Conservation (phyloP, 176 grass and related monocot species). For the Oryza meyeriana region DNA sequence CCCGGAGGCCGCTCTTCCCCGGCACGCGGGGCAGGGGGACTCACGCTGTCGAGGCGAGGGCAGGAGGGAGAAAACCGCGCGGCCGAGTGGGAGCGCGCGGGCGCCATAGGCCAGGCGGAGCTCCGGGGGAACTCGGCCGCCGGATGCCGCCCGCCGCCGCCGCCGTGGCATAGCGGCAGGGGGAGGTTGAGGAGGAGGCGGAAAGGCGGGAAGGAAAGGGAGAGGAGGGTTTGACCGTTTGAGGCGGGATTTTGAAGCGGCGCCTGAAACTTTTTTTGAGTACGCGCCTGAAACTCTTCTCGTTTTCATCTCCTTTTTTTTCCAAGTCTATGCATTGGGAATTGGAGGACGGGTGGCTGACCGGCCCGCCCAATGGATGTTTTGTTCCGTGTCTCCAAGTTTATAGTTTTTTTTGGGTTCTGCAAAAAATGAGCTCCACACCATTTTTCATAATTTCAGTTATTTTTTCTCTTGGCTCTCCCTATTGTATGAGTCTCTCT, state of each 20-base stretch:
- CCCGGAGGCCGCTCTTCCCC: neutral
- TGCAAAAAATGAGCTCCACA: no score
- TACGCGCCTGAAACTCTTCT: no score
- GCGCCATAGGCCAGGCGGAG: constrained; percentile 30
- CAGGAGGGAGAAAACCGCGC: constrained; percentile 28
- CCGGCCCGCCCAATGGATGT: no score
- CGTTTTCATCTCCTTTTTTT: no score
- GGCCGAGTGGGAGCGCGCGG: constrained; percentile 25
- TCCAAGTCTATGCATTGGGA: no score
- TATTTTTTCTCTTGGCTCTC: no score
- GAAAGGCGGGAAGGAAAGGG: neutral
- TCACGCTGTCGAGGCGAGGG: neutral
- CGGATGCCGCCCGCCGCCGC: neutral
- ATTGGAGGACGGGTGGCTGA: no score
- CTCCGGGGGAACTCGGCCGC: constrained; percentile 16
- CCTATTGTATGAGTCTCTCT: no score
- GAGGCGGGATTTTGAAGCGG: constrained; percentile 8
- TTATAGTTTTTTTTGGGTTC: no score
- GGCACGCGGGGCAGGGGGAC: constrained; percentile 26
- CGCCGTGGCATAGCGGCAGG: constrained; percentile 2
- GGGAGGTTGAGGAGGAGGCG: neutral
- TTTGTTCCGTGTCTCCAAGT: no score
- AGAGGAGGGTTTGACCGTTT: rapidly evolving
- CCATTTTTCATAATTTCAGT: no score
- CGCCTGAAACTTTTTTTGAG: no score